Base-by-base conservation (phyloP, 352 stramenopile species). In the Globisporangium spinosum region DNA sequence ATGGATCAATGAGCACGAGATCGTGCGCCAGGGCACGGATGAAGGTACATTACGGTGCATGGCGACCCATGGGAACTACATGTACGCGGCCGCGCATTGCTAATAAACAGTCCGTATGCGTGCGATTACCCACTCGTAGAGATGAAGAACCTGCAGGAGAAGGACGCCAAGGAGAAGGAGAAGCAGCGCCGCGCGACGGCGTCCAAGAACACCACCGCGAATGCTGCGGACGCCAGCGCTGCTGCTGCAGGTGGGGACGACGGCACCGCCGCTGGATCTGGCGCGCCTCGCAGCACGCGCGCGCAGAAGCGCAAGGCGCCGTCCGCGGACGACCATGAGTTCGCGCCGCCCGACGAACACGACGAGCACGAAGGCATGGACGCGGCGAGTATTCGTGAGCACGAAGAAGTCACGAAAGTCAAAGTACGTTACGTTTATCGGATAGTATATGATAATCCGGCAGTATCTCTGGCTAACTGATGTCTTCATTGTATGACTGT, bases 281-380 rank as follows among this genome's bases (percentile, higher is more conserved):
- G 35, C 1, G 63, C 54, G 6, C 63, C 63, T 6, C 64, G 64
- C 55, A 79, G 83, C 34, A 92, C 85, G 2, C 77, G 85, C 51
- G 85, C 80, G 27, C 83, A 92, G 59, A 94, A 94, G 71, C 82
- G 85, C 62, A 94, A 94, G 71, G 77, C 58, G 17, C 57, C 71
- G n/a, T 66, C 61, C 2, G 64, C 79, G 17, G 80, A 89, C 47
- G 77, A 83, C 51, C 75, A 90, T 64, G 83, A 92, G 32, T 93
- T 98, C 8, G 92, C 96, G 27, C 86, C 94, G 65, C 78, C 86
- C 27, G 85, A 93, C 61, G 91, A 98, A 67, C 91, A 99, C 62
- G 97, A 99, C 73, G 97, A 99, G 75, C 97, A 99, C 71, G 96
- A 99, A 90, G 97, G 97, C 38, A 96, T 99, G 78, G 97, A 99